Evolutionary conservation across 345 rosid species (phyloP).

Genomic region (Psidium guajava): DNA sequence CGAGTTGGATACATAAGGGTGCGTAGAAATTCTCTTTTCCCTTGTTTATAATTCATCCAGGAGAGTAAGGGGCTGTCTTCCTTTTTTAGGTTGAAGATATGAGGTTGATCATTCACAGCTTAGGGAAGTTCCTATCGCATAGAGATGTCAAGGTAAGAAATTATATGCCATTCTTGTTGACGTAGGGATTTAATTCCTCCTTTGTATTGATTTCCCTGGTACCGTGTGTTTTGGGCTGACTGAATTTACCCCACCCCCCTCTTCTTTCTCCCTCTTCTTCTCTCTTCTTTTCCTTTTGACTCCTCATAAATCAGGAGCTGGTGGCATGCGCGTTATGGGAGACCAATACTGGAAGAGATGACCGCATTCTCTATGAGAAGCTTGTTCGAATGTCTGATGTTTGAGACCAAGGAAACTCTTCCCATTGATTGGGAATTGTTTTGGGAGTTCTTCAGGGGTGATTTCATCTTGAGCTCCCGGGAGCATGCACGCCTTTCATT

Average conservation of each 20-base stretch:
- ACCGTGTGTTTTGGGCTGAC: background rate
- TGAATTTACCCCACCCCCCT: too few relatives aligned
- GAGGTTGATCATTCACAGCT: slow-evolving; percentile 77
- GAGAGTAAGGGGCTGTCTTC: background rate
- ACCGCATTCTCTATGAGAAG: slow-evolving; percentile 71
- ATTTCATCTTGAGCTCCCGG: background rate
- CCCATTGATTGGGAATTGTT: background rate
- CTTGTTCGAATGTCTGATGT: slow-evolving; percentile 44
- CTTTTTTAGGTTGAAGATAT: slow-evolving; percentile 75
- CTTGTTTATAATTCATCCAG: background rate
- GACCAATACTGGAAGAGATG: slow-evolving; percentile 96
- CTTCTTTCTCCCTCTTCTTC: too few relatives aligned
- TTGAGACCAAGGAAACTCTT: background rate
- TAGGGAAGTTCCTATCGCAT: slow-evolving; percentile 80
- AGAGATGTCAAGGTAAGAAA: slow-evolving; percentile 75
- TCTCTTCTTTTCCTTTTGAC: too few relatives aligned
- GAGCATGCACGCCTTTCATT: background rate
- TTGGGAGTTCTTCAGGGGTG: background rate
- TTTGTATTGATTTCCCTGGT: background rate
- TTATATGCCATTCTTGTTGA: background rate
- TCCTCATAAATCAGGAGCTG: slow-evolving; percentile 46
- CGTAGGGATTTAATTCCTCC: background rate
- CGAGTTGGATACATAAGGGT: slow-evolving; percentile 81
- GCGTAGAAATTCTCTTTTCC: background rate
- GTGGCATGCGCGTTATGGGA: slow-evolving; percentile 84